Base-by-base conservation (phyloP, 2,329 filamentous ascomycete species). In the Ramularia endophylla region DNA sequence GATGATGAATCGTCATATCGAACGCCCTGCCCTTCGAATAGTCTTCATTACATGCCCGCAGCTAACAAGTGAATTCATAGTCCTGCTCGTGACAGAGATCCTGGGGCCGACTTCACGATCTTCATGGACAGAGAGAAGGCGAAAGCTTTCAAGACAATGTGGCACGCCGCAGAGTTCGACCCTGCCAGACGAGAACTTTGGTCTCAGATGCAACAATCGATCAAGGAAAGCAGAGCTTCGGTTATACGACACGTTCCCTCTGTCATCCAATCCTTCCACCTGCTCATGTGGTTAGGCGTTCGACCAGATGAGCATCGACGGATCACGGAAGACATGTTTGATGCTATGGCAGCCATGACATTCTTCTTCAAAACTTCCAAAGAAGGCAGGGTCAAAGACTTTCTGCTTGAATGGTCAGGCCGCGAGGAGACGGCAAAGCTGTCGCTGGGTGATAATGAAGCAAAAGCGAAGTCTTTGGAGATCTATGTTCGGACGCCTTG, bases 101-200 rank as follows among this genome's bases (percentile, higher is more conserved):
- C 22, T 25, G 22, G 11, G 11, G n/a, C 22, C 6, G 22, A 47
- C 4, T 40, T 34, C 22, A 17, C n/a, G 32, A 27, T 12, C 5
- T 34, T 40, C 30, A 40, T 47, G 27, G 43, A 49, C 3, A 9
- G 64, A 55, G 57, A 53, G 58, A 62, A 54, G 42, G 53, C 44
- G 32, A 39, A 38, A 63, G 56, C 56, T 6, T 68, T 70, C 53
- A 68, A 72, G 37, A 57, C 69, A 34, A 57, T 59, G 19, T 73
- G 69, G 57, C 70, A 73, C 41, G 55, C 60, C 4, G 68, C 61
- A 4, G 70, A 73, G 33, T 49, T 70, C 2, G 65, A 69, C 35
- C 64, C 66, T 1, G 58, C 63, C 3, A 62, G 63, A 0, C 59
- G 62, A 18, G 54, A 60, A 31, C 61, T 57, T 38, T 70, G 68